phyloP scores from a whole-genome alignment of 495 filamentous ascomycete species.

The Ramalina peruviana region DNA sequence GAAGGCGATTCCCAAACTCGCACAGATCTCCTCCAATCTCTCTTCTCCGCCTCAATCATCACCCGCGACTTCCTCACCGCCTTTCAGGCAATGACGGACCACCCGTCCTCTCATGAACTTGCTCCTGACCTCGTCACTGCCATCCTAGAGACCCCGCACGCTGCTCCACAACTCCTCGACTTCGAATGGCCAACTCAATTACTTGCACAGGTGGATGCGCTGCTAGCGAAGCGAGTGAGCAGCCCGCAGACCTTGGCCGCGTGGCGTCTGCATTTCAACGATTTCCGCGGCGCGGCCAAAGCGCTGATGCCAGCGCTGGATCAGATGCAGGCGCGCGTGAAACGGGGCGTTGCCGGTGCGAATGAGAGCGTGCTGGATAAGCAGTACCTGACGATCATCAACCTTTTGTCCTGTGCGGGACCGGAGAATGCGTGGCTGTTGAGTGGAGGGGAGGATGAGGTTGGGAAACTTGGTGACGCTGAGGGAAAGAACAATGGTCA shows the following conservation, averaged over 20 bases:
- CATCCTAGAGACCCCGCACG: conserved; percentile 52
- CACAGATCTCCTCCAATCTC: conserved; percentile 62
- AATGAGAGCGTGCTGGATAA: conserved; percentile 40
- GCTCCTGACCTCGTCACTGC: conserved; percentile 48
- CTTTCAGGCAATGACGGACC: conserved; percentile 59
- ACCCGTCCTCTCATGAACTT: conserved; percentile 53
- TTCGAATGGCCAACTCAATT: conserved; percentile 68
- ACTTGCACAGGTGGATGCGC: conserved; percentile 61
- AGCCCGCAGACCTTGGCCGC: conserved; percentile 71
- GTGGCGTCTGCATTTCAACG: conserved; percentile 67
- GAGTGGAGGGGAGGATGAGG: conserved; percentile 23
- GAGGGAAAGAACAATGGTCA: neutral
- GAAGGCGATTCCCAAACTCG: conserved; percentile 24
- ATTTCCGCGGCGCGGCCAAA: conserved; percentile 80
- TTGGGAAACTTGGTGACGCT: conserved; percentile 1
- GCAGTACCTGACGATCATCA: conserved; percentile 74
- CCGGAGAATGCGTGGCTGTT: conserved; percentile 62
- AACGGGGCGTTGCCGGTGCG: conserved; percentile 40
- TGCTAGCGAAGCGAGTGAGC: conserved; percentile 38
- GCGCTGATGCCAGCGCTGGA: conserved; percentile 57
- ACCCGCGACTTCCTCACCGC: conserved; percentile 69
- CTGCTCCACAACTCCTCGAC: conserved; percentile 51
- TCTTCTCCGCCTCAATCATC: conserved; percentile 68
- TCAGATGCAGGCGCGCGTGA: conserved; percentile 40
- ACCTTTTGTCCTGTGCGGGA: conserved; percentile 71